Percentiles rank a stretch among this genome's conserved stretches.
Conservation (phyloP, 2,329 filamentous ascomycete genomes). For the Bisporella sp. region DNA sequence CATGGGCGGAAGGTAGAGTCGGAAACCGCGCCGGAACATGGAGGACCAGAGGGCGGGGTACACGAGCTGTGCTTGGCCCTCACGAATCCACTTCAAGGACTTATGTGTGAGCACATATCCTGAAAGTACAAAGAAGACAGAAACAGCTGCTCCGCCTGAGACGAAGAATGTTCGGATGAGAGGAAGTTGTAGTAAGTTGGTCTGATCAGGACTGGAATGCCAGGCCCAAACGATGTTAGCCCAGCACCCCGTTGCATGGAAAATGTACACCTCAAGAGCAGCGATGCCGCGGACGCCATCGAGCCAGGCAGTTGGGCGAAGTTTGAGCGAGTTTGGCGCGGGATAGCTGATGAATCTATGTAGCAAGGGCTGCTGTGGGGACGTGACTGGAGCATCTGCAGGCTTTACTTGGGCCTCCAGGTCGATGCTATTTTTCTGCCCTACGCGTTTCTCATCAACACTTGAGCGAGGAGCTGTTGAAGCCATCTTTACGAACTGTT, state of each 20-base stretch:
- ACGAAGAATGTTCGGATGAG: constrained; percentile 34
- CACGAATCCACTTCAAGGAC: constrained; percentile 32
- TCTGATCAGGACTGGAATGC: constrained; percentile 27
- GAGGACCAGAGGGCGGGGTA: constrained; percentile 35
- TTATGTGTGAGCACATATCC: constrained; percentile 39
- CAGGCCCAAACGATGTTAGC: constrained; percentile 14
- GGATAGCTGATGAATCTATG: constrained; percentile 17
- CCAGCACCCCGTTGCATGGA: constrained; percentile 34
- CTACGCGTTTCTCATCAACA: neutral
- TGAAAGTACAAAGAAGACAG: constrained; percentile 42
- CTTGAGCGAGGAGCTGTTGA: neutral
- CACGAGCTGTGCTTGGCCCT: constrained; percentile 27
- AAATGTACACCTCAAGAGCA: constrained; percentile 38
- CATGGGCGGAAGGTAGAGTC: constrained; percentile 37
- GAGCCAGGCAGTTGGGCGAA: constrained; percentile 35
- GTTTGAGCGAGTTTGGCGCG: constrained; percentile 9
- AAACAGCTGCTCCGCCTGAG: constrained; percentile 38
- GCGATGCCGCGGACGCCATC: constrained; percentile 41
- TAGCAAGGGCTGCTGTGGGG: neutral
- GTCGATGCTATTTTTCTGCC: neutral
- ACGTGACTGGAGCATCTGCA: neutral
- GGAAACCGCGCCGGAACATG: constrained; percentile 37
- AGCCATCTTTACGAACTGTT: neutral
- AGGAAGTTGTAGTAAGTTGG: constrained; percentile 34
- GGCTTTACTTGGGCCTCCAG: neutral